Evolutionary conservation across 345 rosid genomes (phyloP).

Genomic region (Eucalyptus erythrocorys): DNA sequence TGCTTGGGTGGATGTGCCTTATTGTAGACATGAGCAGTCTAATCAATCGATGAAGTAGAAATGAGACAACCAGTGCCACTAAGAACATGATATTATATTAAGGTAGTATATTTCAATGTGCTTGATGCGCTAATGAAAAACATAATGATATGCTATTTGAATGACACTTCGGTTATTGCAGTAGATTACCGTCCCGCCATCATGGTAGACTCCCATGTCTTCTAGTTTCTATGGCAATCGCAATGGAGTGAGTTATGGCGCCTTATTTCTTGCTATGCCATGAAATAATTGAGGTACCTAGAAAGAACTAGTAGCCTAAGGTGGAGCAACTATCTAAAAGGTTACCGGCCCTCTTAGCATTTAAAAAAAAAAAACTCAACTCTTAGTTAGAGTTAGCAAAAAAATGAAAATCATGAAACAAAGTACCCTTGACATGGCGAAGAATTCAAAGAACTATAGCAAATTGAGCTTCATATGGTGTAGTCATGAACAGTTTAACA

Average conservation of each 20-base stretch:
- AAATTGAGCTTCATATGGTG: background rate
- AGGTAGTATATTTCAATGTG: background rate
- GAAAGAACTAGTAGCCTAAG: background rate
- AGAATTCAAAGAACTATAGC: background rate
- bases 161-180: background rate
- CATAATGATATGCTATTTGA: background rate
- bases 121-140: background rate
- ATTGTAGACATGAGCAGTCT: background rate
- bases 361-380: background rate
- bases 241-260: background rate
- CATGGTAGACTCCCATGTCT: background rate
- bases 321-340: background rate
- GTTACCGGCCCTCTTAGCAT: background rate
- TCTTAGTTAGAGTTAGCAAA: background rate
- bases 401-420: background rate
- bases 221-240: background rate
- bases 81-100: background rate
- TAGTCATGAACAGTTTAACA: rapidly evolving
- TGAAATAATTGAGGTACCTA: background rate
- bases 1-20: background rate
- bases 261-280: background rate
- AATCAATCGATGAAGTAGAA: background rate
- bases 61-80: background rate
- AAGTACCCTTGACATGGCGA: background rate
- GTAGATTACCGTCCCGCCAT: background rate